Evolutionary conservation across 116 monocot species (phyloP), one percentile per base, ranked within the genome.

Genomic region (Iris pallida): DNA sequence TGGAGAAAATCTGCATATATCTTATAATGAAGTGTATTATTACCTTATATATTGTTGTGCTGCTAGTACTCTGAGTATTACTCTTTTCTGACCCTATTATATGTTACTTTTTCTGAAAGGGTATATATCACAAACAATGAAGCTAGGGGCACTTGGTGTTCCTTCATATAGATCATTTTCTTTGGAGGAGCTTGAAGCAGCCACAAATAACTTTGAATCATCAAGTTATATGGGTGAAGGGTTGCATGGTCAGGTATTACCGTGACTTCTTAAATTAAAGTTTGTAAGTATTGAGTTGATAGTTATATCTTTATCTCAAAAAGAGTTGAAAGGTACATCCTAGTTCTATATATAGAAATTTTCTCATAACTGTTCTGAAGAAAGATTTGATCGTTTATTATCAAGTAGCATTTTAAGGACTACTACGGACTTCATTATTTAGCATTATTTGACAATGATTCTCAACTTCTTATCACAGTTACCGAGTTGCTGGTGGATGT

Each of bases 161-260:
- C 74, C 89, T 64, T 40, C 88, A 1, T 95, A 95, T 71, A 77
- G 89, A 45, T 72, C 83, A 30, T 89, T 88, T 71, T 83, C 91
- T 44, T 73, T 95, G 66, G 95, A 95, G 57, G 91, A 95, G 55
- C 77, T 95, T 63, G 86, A 88, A 84, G 91, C 75, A 66, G 91
- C 95, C 43, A 95, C 91, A 20, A 89, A 89, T 68, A 82, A 84
- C 55, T 91, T 95, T 75, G 80, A 88, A 20, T 57, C 78, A 55
- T 82, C 88, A 47, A 74, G 65, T 71, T 88, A 86, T 45, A 86
- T 91, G 57, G 84, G 78, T 46, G 84, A 85, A 80, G 72, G 78
- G 69, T 78, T 80, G 68, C 73, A 82, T 72, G 82, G 80, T 59
- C 86, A 91, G 91, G 95, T 91, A 71, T 60, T 61, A 53, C 41